These are phyloP conservation scores for Herpetospermum pedunculosum DNA, from an alignment of 306 rosid genomes.

Conservation along the genomic window DNA sequence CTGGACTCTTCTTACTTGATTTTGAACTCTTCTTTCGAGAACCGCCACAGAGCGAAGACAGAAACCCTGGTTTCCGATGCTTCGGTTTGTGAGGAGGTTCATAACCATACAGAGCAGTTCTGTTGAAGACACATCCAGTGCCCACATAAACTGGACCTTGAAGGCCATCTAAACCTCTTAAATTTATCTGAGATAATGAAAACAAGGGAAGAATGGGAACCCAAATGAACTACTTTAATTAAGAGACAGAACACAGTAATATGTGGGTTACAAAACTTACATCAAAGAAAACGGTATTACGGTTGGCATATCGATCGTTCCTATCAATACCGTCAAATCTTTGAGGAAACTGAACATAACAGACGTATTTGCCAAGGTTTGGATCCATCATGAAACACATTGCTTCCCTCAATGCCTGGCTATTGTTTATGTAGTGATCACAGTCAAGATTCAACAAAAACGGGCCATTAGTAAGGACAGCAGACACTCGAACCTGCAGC, in stretches of 20 bases:
- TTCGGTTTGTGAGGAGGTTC: constrained; percentile 85
- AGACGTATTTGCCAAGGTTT: constrained; percentile 78
- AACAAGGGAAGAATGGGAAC: not conserved
- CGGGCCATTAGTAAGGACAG: constrained; percentile 93
- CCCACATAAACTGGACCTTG: constrained; percentile 99
- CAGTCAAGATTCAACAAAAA: constrained; percentile 96
- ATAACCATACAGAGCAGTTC: constrained; percentile 87
- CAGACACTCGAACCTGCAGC: constrained; percentile 93
- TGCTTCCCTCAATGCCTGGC: constrained; percentile 94
- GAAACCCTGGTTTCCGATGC: constrained; percentile 57
- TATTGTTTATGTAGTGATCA: constrained; percentile 96
- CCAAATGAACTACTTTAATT: not conserved
- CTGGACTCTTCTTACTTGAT: constrained; percentile 64
- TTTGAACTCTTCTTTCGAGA: constrained; percentile 57
- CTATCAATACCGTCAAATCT: constrained; percentile 93
- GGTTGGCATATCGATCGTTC: constrained; percentile 91
- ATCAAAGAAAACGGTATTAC: constrained; percentile 92
- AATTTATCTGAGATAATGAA: constrained; percentile 59
- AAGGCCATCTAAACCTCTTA: constrained; percentile 93
- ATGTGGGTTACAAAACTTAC: constrained; percentile 29
- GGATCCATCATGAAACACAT: constrained; percentile 99
- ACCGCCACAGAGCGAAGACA: constrained; percentile 66
- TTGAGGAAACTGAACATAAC: constrained; percentile 97
- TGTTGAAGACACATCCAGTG: constrained; percentile 91
- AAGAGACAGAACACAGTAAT: not conserved